Evolutionary conservation across 208 protist species (phyloP).

Genomic region (Crithidia expoeki): DNA sequence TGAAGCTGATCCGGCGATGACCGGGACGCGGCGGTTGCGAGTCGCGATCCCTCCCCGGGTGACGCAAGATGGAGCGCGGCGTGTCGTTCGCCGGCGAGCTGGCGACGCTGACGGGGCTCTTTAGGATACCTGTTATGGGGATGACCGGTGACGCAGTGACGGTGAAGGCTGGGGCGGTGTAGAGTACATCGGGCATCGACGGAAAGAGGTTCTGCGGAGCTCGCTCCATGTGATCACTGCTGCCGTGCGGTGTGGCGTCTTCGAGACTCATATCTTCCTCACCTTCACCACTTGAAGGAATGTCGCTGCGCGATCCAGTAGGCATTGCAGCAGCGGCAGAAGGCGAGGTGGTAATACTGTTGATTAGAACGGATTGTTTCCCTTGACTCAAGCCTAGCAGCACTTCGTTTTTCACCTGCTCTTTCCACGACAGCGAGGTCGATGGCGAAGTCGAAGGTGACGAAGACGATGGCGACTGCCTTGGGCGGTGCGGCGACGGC

Average conservation of each 20-base stretch:
- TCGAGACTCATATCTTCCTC: not conserved
- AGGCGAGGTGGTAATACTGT: not conserved
- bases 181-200: not conserved
- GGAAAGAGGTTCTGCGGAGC: conserved; percentile 3
- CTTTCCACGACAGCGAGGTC: conserved; percentile 13
- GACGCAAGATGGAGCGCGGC: conserved; percentile 43
- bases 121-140: not conserved
- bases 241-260: not conserved
- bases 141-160: conserved; percentile 2
- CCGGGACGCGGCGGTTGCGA: conserved; percentile 9
- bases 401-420: conserved; percentile 21
- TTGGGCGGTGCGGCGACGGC: not conserved
- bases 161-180: not conserved
- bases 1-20: conserved; percentile 39
- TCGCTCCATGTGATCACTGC: not conserved
- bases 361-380: not conserved
- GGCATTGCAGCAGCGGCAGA: not conserved
- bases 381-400: not conserved
- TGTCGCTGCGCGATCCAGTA: not conserved
- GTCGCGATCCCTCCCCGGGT: conserved; percentile 12
- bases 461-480: conserved; percentile 3
- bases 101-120: conserved; percentile 29
- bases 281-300: not conserved
- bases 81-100: conserved; percentile 37
- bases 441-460: not conserved